Percentiles rank a stretch among this genome's conserved stretches.
Evolutionary conservation across 2,329 filamentous ascomycete genomes (phyloP).

Genomic region (Claviceps cyperi): DNA sequence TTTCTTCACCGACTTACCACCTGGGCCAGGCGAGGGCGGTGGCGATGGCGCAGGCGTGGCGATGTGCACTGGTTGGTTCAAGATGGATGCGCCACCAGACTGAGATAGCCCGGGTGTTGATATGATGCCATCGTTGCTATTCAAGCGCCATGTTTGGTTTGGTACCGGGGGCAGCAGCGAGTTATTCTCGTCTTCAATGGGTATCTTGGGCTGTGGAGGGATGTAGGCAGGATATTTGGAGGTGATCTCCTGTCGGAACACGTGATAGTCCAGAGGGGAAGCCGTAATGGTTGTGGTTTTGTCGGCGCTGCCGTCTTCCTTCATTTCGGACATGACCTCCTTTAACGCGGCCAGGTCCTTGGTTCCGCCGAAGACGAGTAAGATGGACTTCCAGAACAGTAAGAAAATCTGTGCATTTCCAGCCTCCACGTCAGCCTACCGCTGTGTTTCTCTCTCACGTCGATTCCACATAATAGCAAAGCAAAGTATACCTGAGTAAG

Average conservation of each 20-base stretch:
- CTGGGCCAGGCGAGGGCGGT: conserved; percentile 73
- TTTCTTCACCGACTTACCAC: conserved; percentile 91
- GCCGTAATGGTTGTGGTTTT: conserved; percentile 78
- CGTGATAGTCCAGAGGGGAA: conserved; percentile 88
- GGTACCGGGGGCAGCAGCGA: conserved; percentile 77
- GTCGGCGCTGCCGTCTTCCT: conserved; percentile 32
- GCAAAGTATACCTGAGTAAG: conserved; percentile 41
- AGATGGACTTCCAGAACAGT: conserved; percentile 80
- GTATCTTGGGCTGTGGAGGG: conserved; percentile 68
- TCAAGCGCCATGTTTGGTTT: conserved; percentile 52
- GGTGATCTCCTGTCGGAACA: conserved; percentile 90
- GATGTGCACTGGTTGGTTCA: conserved; percentile 93
- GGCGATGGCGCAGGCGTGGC: conserved; percentile 95
- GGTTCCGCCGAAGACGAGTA: conserved; percentile 73
- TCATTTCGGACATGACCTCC: conserved; percentile 48
- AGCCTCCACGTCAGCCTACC: conserved; percentile 10
- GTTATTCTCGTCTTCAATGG: conserved; percentile 78
- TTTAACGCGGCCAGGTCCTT: conserved; percentile 62
- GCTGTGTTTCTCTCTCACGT: not conserved
- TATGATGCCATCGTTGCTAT: conserved; percentile 47
- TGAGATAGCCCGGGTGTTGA: conserved; percentile 39
- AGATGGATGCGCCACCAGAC: conserved; percentile 57
- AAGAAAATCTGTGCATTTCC: conserved; percentile 48
- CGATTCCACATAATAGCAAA: not conserved
- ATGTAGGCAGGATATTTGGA: conserved; percentile 97